phyloP scores from a whole-genome alignment of 2,329 filamentous ascomycete genomes.

The Phialocephala subalpina region DNA sequence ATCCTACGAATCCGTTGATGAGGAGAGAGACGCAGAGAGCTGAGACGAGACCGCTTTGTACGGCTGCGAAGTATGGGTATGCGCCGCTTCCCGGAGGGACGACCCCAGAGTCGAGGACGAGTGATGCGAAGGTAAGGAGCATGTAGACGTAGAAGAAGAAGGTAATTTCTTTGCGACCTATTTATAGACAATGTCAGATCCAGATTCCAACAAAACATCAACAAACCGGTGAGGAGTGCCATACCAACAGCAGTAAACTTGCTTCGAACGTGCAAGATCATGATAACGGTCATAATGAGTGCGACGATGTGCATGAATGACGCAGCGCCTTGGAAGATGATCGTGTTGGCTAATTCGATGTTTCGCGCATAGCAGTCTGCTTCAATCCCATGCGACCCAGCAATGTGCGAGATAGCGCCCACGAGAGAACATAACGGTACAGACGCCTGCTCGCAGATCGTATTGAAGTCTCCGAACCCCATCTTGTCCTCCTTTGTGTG shows the following conservation, averaged over 20 bases:
- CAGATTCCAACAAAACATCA: constrained; percentile 18
- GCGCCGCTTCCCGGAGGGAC: constrained; percentile 81
- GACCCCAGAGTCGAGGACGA: constrained; percentile 92
- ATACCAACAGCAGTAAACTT: constrained; percentile 98
- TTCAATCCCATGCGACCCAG: constrained; percentile 79
- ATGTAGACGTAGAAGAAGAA: constrained; percentile 98
- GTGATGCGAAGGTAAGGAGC: constrained; percentile 85
- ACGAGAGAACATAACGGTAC: constrained; percentile 89
- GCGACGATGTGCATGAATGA: constrained; percentile 93
- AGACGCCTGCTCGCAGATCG: constrained; percentile 84
- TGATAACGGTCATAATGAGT: constrained; percentile 91
- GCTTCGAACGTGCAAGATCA: constrained; percentile 95
- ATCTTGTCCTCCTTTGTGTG: constrained; percentile 52
- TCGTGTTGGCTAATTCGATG: constrained; percentile 96
- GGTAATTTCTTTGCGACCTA: constrained; percentile 73
- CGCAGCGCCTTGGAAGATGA: constrained; percentile 94
- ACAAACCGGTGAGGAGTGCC: constrained; percentile 43
- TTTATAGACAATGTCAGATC: constrained; percentile 25
- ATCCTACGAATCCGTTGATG: constrained; percentile 98
- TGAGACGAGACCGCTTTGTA: constrained; percentile 85
- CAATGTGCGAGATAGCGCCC: constrained; percentile 75
- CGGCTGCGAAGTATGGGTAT: constrained; percentile 91
- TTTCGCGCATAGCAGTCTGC: constrained; percentile 92
- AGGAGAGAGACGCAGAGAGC: constrained; percentile 88
- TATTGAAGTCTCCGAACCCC: constrained; percentile 90